A percentile compares a stretch with the other conserved stretches of the same genome.
Evolutionary conservation across 176 grass and related monocot species (phyloP).

Genomic region (Miscanthus lutarioriparius): DNA sequence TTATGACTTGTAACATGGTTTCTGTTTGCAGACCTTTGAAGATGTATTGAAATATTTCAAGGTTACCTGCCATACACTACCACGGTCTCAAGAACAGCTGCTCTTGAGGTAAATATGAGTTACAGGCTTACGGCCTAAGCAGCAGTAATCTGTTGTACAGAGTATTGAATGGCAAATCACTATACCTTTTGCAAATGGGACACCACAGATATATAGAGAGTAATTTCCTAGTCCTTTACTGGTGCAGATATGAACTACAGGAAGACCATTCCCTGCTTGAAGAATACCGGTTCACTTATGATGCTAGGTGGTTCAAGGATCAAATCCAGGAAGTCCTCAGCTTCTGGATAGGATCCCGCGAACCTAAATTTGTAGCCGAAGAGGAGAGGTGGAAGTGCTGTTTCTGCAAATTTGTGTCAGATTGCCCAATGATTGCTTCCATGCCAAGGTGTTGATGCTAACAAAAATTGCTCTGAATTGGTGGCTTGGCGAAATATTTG

Average conservation of each 20-base stretch:
- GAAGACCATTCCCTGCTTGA: conserved; percentile 67
- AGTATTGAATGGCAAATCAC: conserved; percentile 8
- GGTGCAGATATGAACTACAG: conserved; percentile 87
- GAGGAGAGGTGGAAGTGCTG: conserved; percentile 76
- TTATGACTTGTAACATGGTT: conserved; percentile 8
- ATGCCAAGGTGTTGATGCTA: conserved; percentile 9
- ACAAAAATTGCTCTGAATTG: neutral
- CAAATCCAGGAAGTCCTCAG: conserved; percentile 57
- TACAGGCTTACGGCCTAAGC: conserved; percentile 11
- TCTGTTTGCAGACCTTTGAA: conserved; percentile 65
- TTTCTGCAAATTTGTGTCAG: conserved; percentile 56
- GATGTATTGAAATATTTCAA: conserved; percentile 72
- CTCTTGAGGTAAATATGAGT: conserved; percentile 65
- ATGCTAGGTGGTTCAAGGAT: conserved; percentile 59
- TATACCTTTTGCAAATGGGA: neutral
- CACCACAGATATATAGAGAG: neutral
- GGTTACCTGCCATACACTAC: conserved; percentile 54
- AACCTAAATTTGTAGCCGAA: conserved; percentile 59
- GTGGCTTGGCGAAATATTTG: neutral
- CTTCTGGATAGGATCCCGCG: conserved; percentile 56
- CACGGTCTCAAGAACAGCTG: conserved; percentile 58
- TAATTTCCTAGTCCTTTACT: neutral
- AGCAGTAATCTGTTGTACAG: conserved; percentile 4
- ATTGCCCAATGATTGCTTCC: conserved; percentile 50
- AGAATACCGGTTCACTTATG: conserved; percentile 67